Percentiles rank a stretch among this genome's conserved stretches.
Evolutionary conservation across 768 basidiomycete species (phyloP).

Genomic region (Russula brevipes): DNA sequence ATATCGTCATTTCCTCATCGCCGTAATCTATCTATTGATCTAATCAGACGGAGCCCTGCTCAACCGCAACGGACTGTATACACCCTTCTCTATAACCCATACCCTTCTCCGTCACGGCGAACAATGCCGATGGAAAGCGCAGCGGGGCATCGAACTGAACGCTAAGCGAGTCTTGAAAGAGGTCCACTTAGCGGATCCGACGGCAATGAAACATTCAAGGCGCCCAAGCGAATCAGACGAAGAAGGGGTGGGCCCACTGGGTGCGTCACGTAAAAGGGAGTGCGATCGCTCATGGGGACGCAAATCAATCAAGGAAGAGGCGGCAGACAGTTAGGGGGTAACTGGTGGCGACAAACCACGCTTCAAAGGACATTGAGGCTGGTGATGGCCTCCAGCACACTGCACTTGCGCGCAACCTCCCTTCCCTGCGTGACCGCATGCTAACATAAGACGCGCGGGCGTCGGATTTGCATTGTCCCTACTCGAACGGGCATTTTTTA

Average conservation of each 20-base stretch:
- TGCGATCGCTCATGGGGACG: not conserved
- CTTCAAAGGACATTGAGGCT: not conserved
- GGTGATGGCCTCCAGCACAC: not conserved
- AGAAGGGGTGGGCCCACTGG: constrained; percentile 1
- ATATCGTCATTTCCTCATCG: constrained; percentile 3
- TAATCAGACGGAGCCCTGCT: not conserved
- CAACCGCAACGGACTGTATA: not conserved
- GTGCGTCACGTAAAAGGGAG: constrained; percentile 10
- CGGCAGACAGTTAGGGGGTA: constrained; percentile 16
- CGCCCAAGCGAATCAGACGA: constrained; percentile 11
- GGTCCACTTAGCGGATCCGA: not conserved
- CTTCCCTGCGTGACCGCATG: not conserved
- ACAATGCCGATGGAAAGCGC: not conserved
- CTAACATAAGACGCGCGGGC: constrained; percentile 4
- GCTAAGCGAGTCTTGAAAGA: not conserved
- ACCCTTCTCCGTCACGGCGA: not conserved
- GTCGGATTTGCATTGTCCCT: not conserved
- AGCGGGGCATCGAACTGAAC: not conserved
- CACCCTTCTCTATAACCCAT: no score
- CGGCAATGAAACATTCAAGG: not conserved
- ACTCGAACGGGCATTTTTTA: not conserved
- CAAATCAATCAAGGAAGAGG: not conserved
- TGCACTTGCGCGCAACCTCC: no score
- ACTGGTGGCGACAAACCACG: not conserved
- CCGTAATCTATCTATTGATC: not conserved